These are phyloP conservation scores for Alopecurus myosuroides DNA, from an alignment of 176 grass and related monocot genomes.

Conservation along the genomic window DNA sequence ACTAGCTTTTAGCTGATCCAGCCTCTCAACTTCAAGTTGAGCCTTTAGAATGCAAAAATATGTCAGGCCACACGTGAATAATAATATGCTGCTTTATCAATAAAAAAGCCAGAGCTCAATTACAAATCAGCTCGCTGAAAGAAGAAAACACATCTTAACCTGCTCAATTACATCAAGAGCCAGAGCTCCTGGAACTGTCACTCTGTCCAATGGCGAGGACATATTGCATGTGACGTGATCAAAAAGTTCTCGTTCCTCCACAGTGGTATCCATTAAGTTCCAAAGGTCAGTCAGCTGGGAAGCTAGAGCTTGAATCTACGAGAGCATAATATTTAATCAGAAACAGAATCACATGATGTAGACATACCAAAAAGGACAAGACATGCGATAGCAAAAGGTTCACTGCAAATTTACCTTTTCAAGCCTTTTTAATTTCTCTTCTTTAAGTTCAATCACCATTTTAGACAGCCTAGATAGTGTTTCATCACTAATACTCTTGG, in stretches of 20 bases:
- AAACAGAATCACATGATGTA: slow-evolving; percentile 15
- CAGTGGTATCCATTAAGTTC: slow-evolving; percentile 82
- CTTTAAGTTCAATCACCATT: slow-evolving; percentile 63
- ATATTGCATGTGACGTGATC: slow-evolving; percentile 67
- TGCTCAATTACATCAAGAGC: slow-evolving; percentile 76
- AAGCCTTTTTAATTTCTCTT: slow-evolving; percentile 74
- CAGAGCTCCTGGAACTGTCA: slow-evolving; percentile 64
- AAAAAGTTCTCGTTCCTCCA: slow-evolving; percentile 56
- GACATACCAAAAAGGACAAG: slow-evolving; percentile 18
- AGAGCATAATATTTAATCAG: slow-evolving; percentile 19
- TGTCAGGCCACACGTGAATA: not conserved
- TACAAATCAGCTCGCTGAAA: not conserved
- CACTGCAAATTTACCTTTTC: slow-evolving; percentile 54
- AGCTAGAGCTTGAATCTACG: slow-evolving; percentile 82
- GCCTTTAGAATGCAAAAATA: slow-evolving; percentile 40
- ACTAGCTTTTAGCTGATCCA: slow-evolving; percentile 83
- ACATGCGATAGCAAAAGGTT: slow-evolving; percentile 5
- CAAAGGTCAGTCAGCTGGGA: slow-evolving; percentile 78
- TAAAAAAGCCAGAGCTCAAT: too few species aligned
- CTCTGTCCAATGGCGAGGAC: slow-evolving; percentile 64
- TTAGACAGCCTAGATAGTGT: slow-evolving; percentile 73
- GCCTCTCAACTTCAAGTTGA: slow-evolving; percentile 72
- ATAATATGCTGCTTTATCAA: not conserved
- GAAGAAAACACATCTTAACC: slow-evolving; percentile 46
- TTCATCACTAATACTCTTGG: slow-evolving; percentile 87